Conservation (phyloP, 768 basidiomycete genomes). For the Serendipita sp. region DNA sequence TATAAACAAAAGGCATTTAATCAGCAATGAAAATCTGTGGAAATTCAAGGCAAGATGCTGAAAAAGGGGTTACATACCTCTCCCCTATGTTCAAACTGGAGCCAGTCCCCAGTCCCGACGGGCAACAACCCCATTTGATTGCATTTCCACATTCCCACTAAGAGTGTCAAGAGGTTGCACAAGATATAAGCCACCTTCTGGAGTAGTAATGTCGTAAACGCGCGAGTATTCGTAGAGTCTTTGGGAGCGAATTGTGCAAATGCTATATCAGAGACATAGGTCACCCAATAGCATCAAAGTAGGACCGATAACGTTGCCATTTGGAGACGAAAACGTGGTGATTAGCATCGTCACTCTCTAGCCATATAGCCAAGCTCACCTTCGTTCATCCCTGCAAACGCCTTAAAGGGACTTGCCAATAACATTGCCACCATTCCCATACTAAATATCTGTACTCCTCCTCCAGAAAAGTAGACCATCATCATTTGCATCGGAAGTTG, state of each 20-base stretch:
- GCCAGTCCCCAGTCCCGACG: conserved; percentile 83
- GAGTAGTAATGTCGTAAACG: conserved; percentile 37
- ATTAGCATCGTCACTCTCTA: not conserved
- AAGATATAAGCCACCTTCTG: conserved; percentile 57
- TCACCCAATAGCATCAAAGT: not conserved
- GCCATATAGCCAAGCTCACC: conserved; percentile 29
- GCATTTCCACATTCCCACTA: conserved; percentile 85
- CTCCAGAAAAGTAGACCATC: conserved; percentile 98
- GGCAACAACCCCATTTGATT: conserved; percentile 82
- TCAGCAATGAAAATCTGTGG: not conserved
- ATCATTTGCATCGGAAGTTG: conserved; percentile 91
- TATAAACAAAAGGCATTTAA: not conserved
- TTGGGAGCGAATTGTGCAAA: conserved; percentile 51
- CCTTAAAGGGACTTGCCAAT: conserved; percentile 71
- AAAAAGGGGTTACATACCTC: not conserved
- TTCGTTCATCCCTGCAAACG: conserved; percentile 57
- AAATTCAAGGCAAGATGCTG: too few relatives aligned
- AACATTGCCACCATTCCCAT: conserved; percentile 95
- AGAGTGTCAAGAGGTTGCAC: conserved; percentile 63
- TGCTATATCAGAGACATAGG: conserved; percentile 23
- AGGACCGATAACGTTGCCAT: not conserved
- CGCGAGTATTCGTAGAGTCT: conserved; percentile 25
- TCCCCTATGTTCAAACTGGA: conserved; percentile 77
- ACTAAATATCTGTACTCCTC: conserved; percentile 90
- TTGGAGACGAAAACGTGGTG: not conserved